Conservation (phyloP, 2,329 filamentous ascomycete genomes). For the Spiromastix sp. region DNA sequence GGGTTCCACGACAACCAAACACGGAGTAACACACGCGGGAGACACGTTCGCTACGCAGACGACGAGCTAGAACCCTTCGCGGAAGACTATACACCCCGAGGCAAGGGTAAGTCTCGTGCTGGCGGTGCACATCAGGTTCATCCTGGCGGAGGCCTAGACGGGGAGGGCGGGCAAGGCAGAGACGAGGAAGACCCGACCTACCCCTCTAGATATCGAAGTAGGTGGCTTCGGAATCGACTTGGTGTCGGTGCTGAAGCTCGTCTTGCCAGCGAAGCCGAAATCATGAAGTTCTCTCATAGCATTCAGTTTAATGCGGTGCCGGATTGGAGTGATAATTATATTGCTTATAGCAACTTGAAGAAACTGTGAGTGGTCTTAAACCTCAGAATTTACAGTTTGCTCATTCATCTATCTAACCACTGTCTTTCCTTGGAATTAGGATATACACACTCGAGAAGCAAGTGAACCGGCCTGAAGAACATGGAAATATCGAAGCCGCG, state of each 20-base stretch:
- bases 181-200: too few species aligned
- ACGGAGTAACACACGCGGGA: too few species aligned
- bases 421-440: slow-evolving; percentile 35
- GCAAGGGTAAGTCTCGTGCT: too few species aligned
- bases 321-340: slow-evolving; percentile 98
- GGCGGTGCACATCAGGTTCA: too few species aligned
- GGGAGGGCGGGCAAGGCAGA: too few species aligned
- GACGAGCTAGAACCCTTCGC: too few species aligned
- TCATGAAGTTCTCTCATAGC: slow-evolving; percentile 99
- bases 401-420: slow-evolving; percentile 1
- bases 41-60: too few species aligned
- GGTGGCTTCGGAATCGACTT: too few species aligned
- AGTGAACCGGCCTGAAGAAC: slow-evolving; percentile 49
- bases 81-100: too few species aligned
- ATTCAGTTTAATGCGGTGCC: slow-evolving; percentile 99
- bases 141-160: too few species aligned
- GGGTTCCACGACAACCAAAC: too few species aligned
- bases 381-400: neutral
- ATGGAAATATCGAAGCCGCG: slow-evolving; percentile 67
- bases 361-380: slow-evolving; percentile 64
- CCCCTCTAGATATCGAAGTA: too few species aligned
- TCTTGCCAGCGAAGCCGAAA: slow-evolving; percentile 61
- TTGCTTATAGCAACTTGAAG: slow-evolving; percentile 97
- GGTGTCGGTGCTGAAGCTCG: slow-evolving; percentile 24
- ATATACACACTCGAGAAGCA: slow-evolving; percentile 94